Evolutionary conservation across 352 stramenopile species (phyloP), one percentile per base, ranked within the genome.

Genomic region (Pythium diclinum): DNA sequence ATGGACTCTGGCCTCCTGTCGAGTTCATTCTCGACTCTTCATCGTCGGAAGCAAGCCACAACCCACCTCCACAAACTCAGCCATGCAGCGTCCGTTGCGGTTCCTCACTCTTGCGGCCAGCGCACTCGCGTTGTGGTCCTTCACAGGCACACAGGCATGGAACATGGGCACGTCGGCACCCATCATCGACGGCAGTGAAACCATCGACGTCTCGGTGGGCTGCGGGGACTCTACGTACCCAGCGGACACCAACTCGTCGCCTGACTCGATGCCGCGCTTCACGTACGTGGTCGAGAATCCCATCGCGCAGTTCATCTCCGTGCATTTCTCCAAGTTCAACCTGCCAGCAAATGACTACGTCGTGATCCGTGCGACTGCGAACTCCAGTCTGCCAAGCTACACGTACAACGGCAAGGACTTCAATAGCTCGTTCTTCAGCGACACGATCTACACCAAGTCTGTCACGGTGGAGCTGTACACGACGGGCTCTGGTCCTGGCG

Each of bases 291-390:
- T 90, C 59, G 69, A 70, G 25, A 78, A 85, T 34, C 59, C 74
- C 9, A 21, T 75, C 23, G 83, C 79, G 10, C 51, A 77, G 25
- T 89, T 88, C 58, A 68, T 89, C 47, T 67, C 79, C 10, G 46
- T 93, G 42, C 74, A 89, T 54, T 88, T 93, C 40, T 70, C 73
- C 11, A 28, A 76, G 30, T 86, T 91, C 58, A 81, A 88, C 40
- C 65, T 93, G 9, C 81, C 81, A 0, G 55, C 70, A 0, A 68
- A 62, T 23, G 84, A 93, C 57, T 83, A 78, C 48, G 66, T 93
- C 8, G 56, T 79, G 30, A 53, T 91, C 6, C 72, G 70, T 0
- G 47, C 79, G 3, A 65, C 73, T 1, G 56, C 79, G 16, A 36
- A 61, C 9, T 30, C 47, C 14, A 61, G 58, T 19, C 64, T 60